These are phyloP conservation scores for Hirschfeldia incana DNA, from an alignment of 345 rosid genomes.

Conservation along the genomic window DNA sequence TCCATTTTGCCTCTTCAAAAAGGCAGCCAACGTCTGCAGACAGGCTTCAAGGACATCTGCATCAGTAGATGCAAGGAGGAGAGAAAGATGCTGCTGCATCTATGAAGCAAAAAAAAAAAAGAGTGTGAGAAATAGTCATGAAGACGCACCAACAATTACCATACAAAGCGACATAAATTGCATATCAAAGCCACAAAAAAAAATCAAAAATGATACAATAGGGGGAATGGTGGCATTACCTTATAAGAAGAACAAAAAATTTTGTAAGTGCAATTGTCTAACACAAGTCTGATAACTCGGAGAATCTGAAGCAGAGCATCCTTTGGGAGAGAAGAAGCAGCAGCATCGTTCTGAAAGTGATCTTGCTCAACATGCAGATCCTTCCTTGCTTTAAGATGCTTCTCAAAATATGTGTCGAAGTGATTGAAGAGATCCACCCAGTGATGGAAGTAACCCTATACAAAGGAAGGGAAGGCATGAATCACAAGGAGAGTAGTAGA, in stretches of 20 bases:
- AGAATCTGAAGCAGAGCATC: slow-evolving; percentile 92
- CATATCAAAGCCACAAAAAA: too few relatives aligned
- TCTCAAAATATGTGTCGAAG: slow-evolving; percentile 91
- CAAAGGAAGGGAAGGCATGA: slow-evolving; percentile 12
- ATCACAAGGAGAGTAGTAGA: slow-evolving; percentile 11
- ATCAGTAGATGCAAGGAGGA: slow-evolving; percentile 89
- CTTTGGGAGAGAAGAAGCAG: slow-evolving; percentile 70
- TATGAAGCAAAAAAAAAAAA: slow-evolving; percentile 26
- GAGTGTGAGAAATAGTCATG: slow-evolving; percentile 12
- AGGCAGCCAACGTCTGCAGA: slow-evolving; percentile 83
- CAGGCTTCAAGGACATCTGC: slow-evolving; percentile 94
- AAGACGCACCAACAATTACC: not conserved
- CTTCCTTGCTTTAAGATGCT: slow-evolving; percentile 78
- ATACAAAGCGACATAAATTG: not conserved
- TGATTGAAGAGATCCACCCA: slow-evolving; percentile 97
- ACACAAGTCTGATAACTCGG: slow-evolving; percentile 80
- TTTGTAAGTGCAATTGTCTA: slow-evolving; percentile 95
- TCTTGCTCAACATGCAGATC: slow-evolving; percentile 77
- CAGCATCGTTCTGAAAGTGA: slow-evolving; percentile 62
- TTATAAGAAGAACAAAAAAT: slow-evolving; percentile 89
- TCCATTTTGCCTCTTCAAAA: slow-evolving; percentile 80
- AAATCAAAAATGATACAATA: not conserved
- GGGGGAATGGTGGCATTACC: slow-evolving; percentile 44
- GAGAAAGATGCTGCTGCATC: slow-evolving; percentile 93
- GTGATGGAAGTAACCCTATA: slow-evolving; percentile 97